phyloP scores from a whole-genome alignment of 2,329 filamentous ascomycete species.

The Mycocentrospora acerina region DNA sequence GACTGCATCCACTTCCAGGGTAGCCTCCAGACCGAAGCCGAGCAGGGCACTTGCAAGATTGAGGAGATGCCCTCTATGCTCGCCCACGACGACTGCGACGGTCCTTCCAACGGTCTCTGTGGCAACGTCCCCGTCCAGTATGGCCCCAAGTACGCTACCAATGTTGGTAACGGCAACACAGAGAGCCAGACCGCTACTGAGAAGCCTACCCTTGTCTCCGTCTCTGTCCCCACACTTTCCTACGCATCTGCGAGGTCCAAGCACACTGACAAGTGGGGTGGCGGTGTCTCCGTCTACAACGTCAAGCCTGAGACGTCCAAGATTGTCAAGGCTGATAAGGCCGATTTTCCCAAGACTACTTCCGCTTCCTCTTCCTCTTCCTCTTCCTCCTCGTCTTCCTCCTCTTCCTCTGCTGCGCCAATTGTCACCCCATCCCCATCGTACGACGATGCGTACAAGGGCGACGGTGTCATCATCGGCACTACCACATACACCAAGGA shows the following conservation, averaged over 20 bases:
- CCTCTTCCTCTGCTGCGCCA: slow-evolving; percentile 17
- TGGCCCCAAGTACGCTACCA: slow-evolving; percentile 46
- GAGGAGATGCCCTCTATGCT: slow-evolving; percentile 57
- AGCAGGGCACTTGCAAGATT: slow-evolving; percentile 63
- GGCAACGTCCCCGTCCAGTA: slow-evolving; percentile 59
- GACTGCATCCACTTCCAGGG: slow-evolving; percentile 72
- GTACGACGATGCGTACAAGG: slow-evolving; percentile 8
- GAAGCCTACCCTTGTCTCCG: slow-evolving; percentile 17
- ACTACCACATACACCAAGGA: slow-evolving; percentile 47
- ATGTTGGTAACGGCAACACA: slow-evolving; percentile 21
- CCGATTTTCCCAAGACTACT: slow-evolving; percentile 7
- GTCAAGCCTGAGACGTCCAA: slow-evolving; percentile 13
- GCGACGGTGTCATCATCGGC: slow-evolving; percentile 16
- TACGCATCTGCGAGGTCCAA: slow-evolving; percentile 34
- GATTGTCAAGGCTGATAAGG: slow-evolving; percentile 9
- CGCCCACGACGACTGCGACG: slow-evolving; percentile 60
- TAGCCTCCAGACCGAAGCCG: slow-evolving; percentile 58
- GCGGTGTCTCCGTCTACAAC: slow-evolving; percentile 37
- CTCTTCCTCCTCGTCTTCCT: slow-evolving; percentile 6
- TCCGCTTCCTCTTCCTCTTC: slow-evolving; percentile 18
- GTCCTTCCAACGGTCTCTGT: slow-evolving; percentile 62
- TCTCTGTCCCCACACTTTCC: slow-evolving; percentile 36
- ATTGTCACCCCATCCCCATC: slow-evolving; percentile 25
- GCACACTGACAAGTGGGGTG: slow-evolving; percentile 35
- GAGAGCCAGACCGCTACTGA: slow-evolving; percentile 22